Evolutionary conservation across 2,329 filamentous ascomycete species (phyloP).

Genomic region (Fusarium circinatum): DNA sequence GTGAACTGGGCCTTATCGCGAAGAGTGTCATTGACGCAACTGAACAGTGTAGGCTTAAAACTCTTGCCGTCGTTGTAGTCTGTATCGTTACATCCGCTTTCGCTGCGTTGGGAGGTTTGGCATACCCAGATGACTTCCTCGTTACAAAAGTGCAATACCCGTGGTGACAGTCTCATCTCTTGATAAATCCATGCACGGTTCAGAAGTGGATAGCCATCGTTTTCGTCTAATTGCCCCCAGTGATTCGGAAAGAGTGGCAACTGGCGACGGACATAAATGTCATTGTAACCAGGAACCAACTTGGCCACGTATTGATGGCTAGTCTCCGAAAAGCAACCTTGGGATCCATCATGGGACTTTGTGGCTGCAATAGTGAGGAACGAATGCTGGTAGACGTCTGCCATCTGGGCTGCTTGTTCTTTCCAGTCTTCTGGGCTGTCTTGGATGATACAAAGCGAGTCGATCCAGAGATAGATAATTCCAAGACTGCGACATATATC

Average conservation of each 20-base stretch:
- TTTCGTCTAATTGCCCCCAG: not conserved
- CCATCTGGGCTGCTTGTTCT: not conserved
- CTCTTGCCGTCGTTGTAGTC: not conserved
- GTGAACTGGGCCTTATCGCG: not conserved
- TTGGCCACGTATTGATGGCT: not conserved
- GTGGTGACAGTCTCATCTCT: not conserved
- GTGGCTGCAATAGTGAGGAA: not conserved
- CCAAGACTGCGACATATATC: not conserved
- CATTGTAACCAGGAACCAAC: not conserved
- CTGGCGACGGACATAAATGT: not conserved
- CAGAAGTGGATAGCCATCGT: accelerated
- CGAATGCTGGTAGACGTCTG: not conserved
- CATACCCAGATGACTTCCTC: not conserved
- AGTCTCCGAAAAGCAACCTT: not conserved
- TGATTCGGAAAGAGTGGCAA: accelerated
- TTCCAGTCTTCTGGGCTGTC: not conserved
- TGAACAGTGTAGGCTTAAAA: not conserved
- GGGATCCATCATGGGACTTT: not conserved
- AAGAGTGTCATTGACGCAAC: accelerated
- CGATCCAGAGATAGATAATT: not conserved
- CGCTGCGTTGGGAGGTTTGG: not conserved
- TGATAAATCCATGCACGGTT: not conserved
- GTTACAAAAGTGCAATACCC: not conserved
- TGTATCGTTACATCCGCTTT: not conserved
- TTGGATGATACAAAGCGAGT: not conserved